Percentiles rank a stretch among this genome's conserved stretches.
phyloP scores from a whole-genome alignment of 1,284 basidiomycete species.

The Malassezia furfur region DNA sequence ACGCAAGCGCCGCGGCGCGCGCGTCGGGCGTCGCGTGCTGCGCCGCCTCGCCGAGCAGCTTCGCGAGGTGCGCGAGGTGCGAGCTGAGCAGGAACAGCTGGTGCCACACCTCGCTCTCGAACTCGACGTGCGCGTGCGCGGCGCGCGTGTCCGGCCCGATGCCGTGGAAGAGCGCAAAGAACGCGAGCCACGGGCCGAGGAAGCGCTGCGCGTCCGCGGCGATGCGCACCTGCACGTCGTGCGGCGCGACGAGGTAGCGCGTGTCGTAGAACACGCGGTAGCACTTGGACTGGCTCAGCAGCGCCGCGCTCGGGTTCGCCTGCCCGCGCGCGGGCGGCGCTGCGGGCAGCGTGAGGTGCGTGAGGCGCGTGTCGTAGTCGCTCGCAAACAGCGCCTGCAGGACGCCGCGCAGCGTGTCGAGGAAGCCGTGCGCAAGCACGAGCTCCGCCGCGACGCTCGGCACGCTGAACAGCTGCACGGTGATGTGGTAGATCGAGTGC shows the following conservation, averaged over 20 bases:
- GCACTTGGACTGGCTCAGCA: slow-evolving; percentile 32
- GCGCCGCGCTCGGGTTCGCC: slow-evolving; percentile 28
- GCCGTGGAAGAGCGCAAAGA: slow-evolving; percentile 38
- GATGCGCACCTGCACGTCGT: slow-evolving; percentile 39
- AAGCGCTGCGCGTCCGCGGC: slow-evolving; percentile 22
- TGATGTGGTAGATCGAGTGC: slow-evolving; percentile 42
- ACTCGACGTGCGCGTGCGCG: slow-evolving; percentile 40
- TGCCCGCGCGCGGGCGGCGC: slow-evolving; percentile 23
- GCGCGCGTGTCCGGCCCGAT: slow-evolving; percentile 40
- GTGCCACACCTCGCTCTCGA: slow-evolving; percentile 45
- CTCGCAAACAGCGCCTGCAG: slow-evolving; percentile 40
- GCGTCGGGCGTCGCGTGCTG: slow-evolving; percentile 54
- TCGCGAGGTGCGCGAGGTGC: slow-evolving; percentile 36
- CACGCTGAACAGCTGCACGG: slow-evolving; percentile 47
- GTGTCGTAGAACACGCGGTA: slow-evolving; percentile 45
- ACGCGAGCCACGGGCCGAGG: slow-evolving; percentile 27
- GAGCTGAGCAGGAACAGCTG: slow-evolving; percentile 43
- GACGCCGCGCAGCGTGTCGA: slow-evolving; percentile 31
- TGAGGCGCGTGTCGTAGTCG: slow-evolving; percentile 14
- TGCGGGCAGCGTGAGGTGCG: slow-evolving; percentile 28
- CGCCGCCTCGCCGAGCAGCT: slow-evolving; percentile 41
- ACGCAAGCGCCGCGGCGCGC: slow-evolving; percentile 61
- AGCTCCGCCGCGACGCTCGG: slow-evolving; percentile 41
- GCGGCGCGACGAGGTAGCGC: slow-evolving; percentile 37
- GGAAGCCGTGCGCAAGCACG: slow-evolving; percentile 27